Base-by-base conservation (phyloP, 148 eudicot genomes). In the Vaccinium corymbosum region DNA sequence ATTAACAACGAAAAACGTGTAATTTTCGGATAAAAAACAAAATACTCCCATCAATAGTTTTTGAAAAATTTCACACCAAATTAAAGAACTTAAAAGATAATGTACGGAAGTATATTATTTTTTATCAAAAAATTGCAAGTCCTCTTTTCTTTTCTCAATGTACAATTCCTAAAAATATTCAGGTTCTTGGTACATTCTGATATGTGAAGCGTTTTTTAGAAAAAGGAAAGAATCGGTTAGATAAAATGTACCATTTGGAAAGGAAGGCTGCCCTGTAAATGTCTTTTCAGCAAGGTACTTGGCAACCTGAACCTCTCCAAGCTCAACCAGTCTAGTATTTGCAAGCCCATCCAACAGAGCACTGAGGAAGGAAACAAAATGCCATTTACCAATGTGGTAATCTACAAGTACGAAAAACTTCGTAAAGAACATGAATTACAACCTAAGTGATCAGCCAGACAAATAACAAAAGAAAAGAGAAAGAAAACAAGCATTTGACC, bases 231-330 rank as follows among this genome's bases (percentile, higher is more conserved):
- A 56, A 11, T n/a, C 0, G 19, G 62, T 56, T 48, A 70, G 19
- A 77, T 13, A 3, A 84, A 52, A 9, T 75, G 72, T 86, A 93
- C 99, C 99, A 83, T 87, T 91, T 84, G 93, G 88, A 83, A 92
- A 96, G 83, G 85, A 93, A 80, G 89, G 94, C 84, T 83, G 93
- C 61, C 99, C 99, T 48, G 88, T 92, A 85, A 91, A 80, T 89
- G 87, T 94, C 93, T 89, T 94, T 89, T 96, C 98, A 4, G 97
- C 93, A 84, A 96, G 90, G 83, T 87, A 88, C 83, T 89, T 83
- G 55, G 91, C 94, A 86, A 96, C 92, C 75, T 87, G 78, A 61
- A 87, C 73, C 66, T 96, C 93, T 73, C 77, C 77, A 73, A 73
- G 77, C 50, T 73, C 77, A 73, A 73, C 77, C 22, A 73, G 42